Base-by-base conservation (phyloP, 2,329 filamentous ascomycete species). In the Capronia americana region DNA sequence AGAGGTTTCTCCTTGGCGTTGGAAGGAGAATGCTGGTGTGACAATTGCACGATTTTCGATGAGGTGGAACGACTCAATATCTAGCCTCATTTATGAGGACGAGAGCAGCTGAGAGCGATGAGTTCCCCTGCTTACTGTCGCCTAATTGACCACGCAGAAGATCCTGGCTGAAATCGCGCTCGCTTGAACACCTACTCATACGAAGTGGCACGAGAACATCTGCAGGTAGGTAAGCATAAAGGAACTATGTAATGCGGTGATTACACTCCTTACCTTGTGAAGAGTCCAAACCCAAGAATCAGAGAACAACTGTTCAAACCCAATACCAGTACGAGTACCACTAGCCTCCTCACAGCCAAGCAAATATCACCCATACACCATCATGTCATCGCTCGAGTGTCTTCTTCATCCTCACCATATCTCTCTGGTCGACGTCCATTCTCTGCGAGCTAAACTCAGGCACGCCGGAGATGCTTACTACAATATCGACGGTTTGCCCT, bases 401-500 rank as follows among this genome's bases (percentile, higher is more conserved):
- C 56, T 60, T 20, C 55, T 48, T 12, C 60, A 60, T 50, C 60
- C 64, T 24, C 64, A 63, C 32, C 64, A 66, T 23, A 66, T 66
- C 51, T 66, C 64, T 46, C 50, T 66, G 46, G 50, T 66, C 12
- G 64, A 66, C 55, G 54, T 55, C 11, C 64, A 63, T 48, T 59
- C 64, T n/a, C 38, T 66, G 24, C 60, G 64, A 8, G 64, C 60
- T 12, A 66, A 63, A 56, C 56, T 66, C 50, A 48, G 60, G 10
- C 60, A 66, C 26, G 26, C 41, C 10, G 64, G 64, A 14, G 64
- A 66, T 48, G 24, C 56, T 5, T 66, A 66, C 28, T 63, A 66
- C 24, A 66, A 63, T 38, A 46, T 66, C 34, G 64, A 66, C 28
- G 60, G 54, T 11, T n/a, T 66, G 38, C 64, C 64, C 8, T 66